A percentile compares a stretch with the other conserved stretches of the same genome.
phyloP scores from a whole-genome alignment of 2,329 filamentous ascomycete species.

The Nannizziopsis arthrosporioides region DNA sequence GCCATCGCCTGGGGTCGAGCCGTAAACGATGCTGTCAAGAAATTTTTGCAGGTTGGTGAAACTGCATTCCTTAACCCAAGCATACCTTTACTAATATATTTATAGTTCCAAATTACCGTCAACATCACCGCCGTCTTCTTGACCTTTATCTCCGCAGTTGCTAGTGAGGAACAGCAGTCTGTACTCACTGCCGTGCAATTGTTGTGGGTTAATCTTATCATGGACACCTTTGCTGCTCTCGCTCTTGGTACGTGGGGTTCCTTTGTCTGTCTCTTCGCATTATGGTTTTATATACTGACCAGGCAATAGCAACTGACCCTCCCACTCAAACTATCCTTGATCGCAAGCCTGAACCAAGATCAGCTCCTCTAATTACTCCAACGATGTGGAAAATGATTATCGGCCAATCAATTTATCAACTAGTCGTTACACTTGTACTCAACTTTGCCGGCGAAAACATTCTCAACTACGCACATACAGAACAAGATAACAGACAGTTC shows the following conservation, averaged over 20 bases:
- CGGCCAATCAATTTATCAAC: constrained; percentile 81
- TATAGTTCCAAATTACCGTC: constrained; percentile 54
- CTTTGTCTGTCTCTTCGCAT: neutral
- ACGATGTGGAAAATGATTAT: constrained; percentile 99
- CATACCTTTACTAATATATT: neutral
- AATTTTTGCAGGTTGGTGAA: constrained; percentile 40
- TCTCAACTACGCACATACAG: constrained; percentile 39
- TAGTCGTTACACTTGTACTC: constrained; percentile 67
- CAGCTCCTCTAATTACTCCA: constrained; percentile 63
- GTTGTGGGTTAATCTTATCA: constrained; percentile 93
- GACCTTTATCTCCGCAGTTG: constrained; percentile 82
- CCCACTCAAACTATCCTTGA: constrained; percentile 68
- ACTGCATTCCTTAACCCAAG: neutral
- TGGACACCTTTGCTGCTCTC: constrained; percentile 87
- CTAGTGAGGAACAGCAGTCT: constrained; percentile 54
- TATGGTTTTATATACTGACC: constrained; percentile 2
- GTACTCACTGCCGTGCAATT: constrained; percentile 83
- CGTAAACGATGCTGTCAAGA: constrained; percentile 57
- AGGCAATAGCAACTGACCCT: constrained; percentile 58
- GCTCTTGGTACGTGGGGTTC: constrained; percentile 42
- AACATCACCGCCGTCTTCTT: constrained; percentile 87
- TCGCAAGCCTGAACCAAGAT: constrained; percentile 65
- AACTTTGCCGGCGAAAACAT: constrained; percentile 61
- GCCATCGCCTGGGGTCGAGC: constrained; percentile 56
- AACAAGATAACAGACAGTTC: constrained; percentile 43